A percentile compares a stretch with the other conserved stretches of the same genome.
These are phyloP conservation scores for Pseudognaphalium luteoalbum DNA, from an alignment of 129 eudicot species.

Conservation along the genomic window DNA sequence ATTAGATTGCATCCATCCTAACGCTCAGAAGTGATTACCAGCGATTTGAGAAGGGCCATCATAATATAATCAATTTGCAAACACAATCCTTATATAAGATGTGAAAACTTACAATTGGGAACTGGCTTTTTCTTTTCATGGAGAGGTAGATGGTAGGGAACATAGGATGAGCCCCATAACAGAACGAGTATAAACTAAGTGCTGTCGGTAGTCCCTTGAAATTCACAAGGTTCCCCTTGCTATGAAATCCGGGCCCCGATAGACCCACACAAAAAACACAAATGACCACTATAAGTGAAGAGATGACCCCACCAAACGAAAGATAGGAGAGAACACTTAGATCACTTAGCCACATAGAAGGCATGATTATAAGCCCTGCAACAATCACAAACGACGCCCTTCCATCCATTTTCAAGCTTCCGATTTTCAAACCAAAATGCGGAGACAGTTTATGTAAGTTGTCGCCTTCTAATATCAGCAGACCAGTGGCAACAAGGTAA, in stretches of 20 bases:
- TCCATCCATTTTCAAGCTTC: constrained; percentile 27
- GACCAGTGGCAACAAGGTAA: constrained; percentile 34
- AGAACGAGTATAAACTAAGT: constrained; percentile 26
- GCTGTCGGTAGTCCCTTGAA: constrained; percentile 25
- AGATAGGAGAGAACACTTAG: constrained; percentile 32
- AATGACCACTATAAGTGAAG: constrained; percentile 20
- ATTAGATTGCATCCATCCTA: too few relatives aligned
- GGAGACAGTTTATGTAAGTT: constrained; percentile 35
- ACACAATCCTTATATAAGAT: too few relatives aligned
- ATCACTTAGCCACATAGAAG: constrained; percentile 35
- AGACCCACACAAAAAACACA: constrained; percentile 28
- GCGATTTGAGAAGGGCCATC: too few relatives aligned
- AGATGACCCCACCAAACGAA: constrained; percentile 29
- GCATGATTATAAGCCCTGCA: constrained; percentile 25
- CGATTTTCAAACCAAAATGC: constrained; percentile 22
- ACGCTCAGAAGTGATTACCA: too few relatives aligned
- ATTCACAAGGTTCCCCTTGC: constrained; percentile 27
- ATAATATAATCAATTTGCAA: too few relatives aligned
- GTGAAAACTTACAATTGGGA: too few relatives aligned
- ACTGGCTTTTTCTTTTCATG: constrained; percentile 1
- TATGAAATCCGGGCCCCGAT: constrained; percentile 21
- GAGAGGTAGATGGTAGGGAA: constrained; percentile 23
- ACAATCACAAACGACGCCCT: constrained; percentile 34
- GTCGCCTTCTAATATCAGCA: constrained; percentile 23
- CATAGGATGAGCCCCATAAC: constrained; percentile 33